phyloP scores from a whole-genome alignment of 768 basidiomycete genomes.

The Crassisporium funariophilum region DNA sequence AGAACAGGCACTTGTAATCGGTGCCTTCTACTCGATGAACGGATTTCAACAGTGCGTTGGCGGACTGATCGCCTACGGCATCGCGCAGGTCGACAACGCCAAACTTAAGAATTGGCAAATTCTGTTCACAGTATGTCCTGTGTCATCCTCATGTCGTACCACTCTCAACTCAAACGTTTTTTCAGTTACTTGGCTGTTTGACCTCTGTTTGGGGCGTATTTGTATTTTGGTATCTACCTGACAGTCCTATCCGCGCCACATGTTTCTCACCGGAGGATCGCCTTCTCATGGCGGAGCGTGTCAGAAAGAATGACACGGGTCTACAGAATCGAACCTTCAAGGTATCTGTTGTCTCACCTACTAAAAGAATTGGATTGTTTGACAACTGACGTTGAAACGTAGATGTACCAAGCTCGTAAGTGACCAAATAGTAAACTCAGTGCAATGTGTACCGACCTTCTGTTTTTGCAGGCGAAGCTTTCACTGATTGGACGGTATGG shows the following conservation, averaged over 20 bases:
- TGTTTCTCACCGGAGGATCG: slow-evolving; percentile 51
- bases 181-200: slow-evolving; percentile 43
- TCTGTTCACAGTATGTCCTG: slow-evolving; percentile 37
- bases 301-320: slow-evolving; percentile 53
- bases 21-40: slow-evolving; percentile 49
- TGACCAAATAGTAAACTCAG: too few species aligned
- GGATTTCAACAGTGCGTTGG: slow-evolving; percentile 51
- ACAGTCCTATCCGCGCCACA: slow-evolving; percentile 48
- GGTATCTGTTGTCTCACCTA: too few species aligned
- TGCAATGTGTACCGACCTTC: too few species aligned
- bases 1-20: slow-evolving; percentile 50
- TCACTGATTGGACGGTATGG: slow-evolving; percentile 50
- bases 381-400: too few species aligned
- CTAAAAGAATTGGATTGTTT: too few species aligned
- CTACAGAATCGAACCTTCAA: slow-evolving; percentile 56
- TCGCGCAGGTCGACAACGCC: slow-evolving; percentile 44
- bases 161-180: slow-evolving; percentile 10
- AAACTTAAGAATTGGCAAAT: slow-evolving; percentile 53
- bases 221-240: slow-evolving; percentile 52
- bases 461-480: slow-evolving; percentile 37
- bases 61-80: slow-evolving; percentile 51
- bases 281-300: slow-evolving; percentile 49
- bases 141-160: neutral
- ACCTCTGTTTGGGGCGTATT: slow-evolving; percentile 52
- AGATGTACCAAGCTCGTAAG: slow-evolving; percentile 36